Evolutionary conservation across 306 rosid genomes (phyloP), one percentile per base, ranked within the genome.

Genomic region (Prosopis cineraria): DNA sequence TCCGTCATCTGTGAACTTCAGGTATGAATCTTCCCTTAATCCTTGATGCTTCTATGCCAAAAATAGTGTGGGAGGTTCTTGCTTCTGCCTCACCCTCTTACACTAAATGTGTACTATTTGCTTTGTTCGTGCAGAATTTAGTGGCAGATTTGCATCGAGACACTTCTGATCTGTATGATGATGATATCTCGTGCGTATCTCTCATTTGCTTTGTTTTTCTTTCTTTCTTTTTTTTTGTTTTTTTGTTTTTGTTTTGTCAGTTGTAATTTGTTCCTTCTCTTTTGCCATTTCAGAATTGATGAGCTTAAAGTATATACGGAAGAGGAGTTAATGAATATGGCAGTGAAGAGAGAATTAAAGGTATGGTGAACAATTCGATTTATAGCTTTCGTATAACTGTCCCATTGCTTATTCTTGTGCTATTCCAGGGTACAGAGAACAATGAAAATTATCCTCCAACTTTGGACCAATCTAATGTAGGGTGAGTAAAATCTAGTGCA

Each of bases 291-390:
- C 82, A 93, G 97, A 71, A 89, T 90, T 59, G 93, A 90, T 79
- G 98, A 85, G 29, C 98, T 94, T 68, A 91, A 87, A 82, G 79
- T 92, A 6, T 89, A 81, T 70, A 85, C 89, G 7, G 98, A 89
- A 30, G 94, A 88, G 20, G 92, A 94, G 68, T 83, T 94, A 68
- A 89, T 94, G 81, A 91, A 94, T 75, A 85, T 88, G 93, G 96
- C 97, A 78, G 79, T 92, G 84, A 89, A 85, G 77, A 87, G 79
- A 85, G 88, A 87, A 5, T 79, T 86, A 37, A 68, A 87, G 88
- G 96, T 89, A 17, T 43, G 34, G 6, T 41, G 4, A 24, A 41
- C 10, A 36, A 8, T 64, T 44, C 59, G 56, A 10, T 20, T 3
- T 10, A 3, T 7, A 29, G 7, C 90, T 69, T 31, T 41, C 29